Evolutionary conservation across 192 early-diverging fungal species (phyloP).

Genomic region (Chytriomyces sp.): DNA sequence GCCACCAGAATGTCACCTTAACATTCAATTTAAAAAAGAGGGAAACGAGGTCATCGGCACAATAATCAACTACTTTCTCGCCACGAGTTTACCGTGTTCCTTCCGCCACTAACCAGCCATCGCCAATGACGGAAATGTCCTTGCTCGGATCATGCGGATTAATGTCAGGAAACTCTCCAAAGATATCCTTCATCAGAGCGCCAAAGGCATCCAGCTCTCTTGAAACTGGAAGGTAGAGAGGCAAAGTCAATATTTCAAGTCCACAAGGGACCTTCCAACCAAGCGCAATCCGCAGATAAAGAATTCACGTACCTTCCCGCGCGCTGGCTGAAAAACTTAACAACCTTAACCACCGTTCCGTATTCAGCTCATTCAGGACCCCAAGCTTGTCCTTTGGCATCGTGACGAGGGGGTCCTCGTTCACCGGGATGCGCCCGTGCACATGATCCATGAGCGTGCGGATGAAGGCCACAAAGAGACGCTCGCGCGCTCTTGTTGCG

Average conservation of each 20-base stretch:
- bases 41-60: no score
- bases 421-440: neutral
- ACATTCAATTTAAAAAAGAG: no score
- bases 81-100: no score
- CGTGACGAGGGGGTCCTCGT: neutral
- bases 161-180: conserved; percentile 25
- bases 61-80: no score
- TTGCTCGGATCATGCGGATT: neutral
- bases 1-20: no score
- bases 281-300: neutral
- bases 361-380: neutral
- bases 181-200: neutral
- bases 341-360: conserved; percentile 11
- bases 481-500: conserved; percentile 1
- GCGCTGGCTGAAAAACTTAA: neutral
- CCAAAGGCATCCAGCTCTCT: conserved; percentile 5
- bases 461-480: conserved; percentile 12
- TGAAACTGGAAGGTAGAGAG: conserved; percentile 1
- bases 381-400: neutral
- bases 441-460: neutral
- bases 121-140: no score
- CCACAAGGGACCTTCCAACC: neutral
- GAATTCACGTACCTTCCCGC: neutral
- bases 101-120: no score
- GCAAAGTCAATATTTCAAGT: conserved; percentile 1